Evolutionary conservation across 225 moss, liverwort and hornwort species (phyloP), one percentile per base, ranked within the genome.

Genomic region (Sphagnum contortum): DNA sequence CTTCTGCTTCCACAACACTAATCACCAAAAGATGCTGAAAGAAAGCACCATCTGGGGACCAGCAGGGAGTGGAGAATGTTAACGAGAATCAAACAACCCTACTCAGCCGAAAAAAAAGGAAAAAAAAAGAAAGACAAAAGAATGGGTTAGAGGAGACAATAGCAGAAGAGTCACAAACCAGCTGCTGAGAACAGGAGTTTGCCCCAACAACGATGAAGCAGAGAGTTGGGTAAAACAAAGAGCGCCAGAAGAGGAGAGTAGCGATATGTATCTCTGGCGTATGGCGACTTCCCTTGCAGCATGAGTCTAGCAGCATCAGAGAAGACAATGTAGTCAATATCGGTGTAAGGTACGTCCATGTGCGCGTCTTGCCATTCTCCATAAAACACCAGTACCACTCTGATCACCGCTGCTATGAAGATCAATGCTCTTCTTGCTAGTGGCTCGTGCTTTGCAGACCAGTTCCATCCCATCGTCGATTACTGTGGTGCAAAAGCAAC

Each of bases 161-260:
- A 29, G 29, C 29, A 52, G 48, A 48, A 9, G 3, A 48, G 13
- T 14, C 2, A 69, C 75, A 9, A 70, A 91, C 92, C 92, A 62
- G 87, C 85, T 10, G 79, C 67, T 3, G 93, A 90, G 72, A 98
- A 98, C 29, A 98, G 70, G 48, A 93, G 50, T 56, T 98, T 98
- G 46, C 93, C 98, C 98, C 98, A 99, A 72, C 87, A 93, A 11
- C 87, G 89, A 75, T 99, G 98, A 47, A 99, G 74, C 11, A 80
- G 62, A 10, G 68, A 65, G 57, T 99, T 99, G 1, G 91, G 93
- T 52, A 91, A 76, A 13, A 99, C 75, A 60, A 80, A 51, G 70
- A 93, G 74, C 12, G 98, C 98, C 83, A 99, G 49, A 59, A 93
- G 73, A 5, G 98, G 98, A 48, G 93, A 89, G 64, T 99, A 99